These are phyloP conservation scores for Starmerella kuoi DNA, from an alignment of 805 yeast species.

Conservation along the genomic window DNA sequence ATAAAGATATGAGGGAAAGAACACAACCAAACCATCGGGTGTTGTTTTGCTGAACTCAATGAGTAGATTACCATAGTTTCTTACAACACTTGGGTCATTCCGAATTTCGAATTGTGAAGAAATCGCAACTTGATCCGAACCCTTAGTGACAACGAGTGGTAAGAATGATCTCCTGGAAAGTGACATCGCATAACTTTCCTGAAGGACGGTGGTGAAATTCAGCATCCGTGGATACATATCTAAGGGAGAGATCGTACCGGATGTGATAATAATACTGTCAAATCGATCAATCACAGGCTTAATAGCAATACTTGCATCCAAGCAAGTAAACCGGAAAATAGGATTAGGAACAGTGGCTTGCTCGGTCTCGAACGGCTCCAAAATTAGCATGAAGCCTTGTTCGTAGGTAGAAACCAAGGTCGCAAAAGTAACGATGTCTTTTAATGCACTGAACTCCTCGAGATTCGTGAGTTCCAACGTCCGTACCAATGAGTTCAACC, in stretches of 20 bases:
- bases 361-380: constrained; percentile 92
- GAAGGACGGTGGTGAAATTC: constrained; percentile 83
- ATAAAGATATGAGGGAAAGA: constrained; percentile 91
- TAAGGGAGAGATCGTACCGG: constrained; percentile 95
- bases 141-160: constrained; percentile 93
- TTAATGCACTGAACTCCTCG: constrained; percentile 84
- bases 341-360: constrained; percentile 97
- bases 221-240: constrained; percentile 98
- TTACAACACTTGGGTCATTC: constrained; percentile 93
- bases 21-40: constrained; percentile 96
- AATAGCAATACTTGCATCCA: constrained; percentile 95
- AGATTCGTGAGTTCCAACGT: constrained; percentile 79
- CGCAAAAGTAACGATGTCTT: constrained; percentile 94
- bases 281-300: constrained; percentile 93
- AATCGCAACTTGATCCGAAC: constrained; percentile 95
- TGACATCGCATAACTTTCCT: constrained; percentile 93
- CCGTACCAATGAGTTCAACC: constrained; percentile 75
- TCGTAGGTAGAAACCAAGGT: constrained; percentile 92
- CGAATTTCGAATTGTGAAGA: constrained; percentile 93
- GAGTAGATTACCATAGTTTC: constrained; percentile 87
- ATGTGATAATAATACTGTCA: constrained; percentile 83
- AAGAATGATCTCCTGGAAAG: constrained; percentile 81
- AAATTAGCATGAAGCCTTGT: constrained; percentile 75
- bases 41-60: constrained; percentile 90
- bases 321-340: constrained; percentile 78